Evolutionary conservation across 2,329 filamentous ascomycete genomes (phyloP).

Genomic region (Fusarium veterinarium): DNA sequence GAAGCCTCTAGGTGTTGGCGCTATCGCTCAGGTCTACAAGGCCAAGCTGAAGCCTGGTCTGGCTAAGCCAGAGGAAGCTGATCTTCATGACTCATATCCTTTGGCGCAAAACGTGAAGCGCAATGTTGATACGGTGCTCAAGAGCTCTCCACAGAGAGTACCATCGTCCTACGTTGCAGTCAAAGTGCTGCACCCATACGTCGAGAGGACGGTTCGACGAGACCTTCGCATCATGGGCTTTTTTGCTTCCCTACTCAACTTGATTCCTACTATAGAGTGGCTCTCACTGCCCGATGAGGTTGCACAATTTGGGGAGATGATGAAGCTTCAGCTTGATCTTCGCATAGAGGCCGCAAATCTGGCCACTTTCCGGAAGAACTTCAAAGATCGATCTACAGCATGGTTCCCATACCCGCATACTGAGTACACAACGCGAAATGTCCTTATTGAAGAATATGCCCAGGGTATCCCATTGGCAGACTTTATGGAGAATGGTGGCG

Average conservation of each 20-base stretch:
- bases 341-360: conserved; percentile 95
- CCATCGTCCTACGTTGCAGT: conserved; percentile 94
- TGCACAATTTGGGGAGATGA: conserved; percentile 95
- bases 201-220: conserved; percentile 89
- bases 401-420: conserved; percentile 97
- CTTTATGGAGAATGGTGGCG: conserved; percentile 91
- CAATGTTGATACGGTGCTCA: conserved; percentile 87
- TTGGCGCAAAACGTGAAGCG: conserved; percentile 77
- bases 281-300: conserved; percentile 96
- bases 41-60: conserved; percentile 88
- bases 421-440: conserved; percentile 90
- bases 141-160: conserved; percentile 84
- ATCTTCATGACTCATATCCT: conserved; percentile 59
- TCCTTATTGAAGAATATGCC: conserved; percentile 95
- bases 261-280: conserved; percentile 96
- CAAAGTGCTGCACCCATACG: conserved; percentile 93
- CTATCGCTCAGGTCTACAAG: conserved; percentile 97
- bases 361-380: conserved; percentile 87
- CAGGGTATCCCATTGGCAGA: conserved; percentile 91
- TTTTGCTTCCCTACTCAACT: conserved; percentile 86
- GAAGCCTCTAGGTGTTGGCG: conserved; percentile 88
- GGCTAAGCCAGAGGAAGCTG: conserved; percentile 70
- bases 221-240: conserved; percentile 94
- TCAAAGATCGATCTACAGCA: conserved; percentile 88
- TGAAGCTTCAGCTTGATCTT: conserved; percentile 95